Percentiles rank a stretch among this genome's conserved stretches.
These are phyloP conservation scores for Globisporangium nodosum DNA, from an alignment of 352 stramenopile species.

Conservation along the genomic window DNA sequence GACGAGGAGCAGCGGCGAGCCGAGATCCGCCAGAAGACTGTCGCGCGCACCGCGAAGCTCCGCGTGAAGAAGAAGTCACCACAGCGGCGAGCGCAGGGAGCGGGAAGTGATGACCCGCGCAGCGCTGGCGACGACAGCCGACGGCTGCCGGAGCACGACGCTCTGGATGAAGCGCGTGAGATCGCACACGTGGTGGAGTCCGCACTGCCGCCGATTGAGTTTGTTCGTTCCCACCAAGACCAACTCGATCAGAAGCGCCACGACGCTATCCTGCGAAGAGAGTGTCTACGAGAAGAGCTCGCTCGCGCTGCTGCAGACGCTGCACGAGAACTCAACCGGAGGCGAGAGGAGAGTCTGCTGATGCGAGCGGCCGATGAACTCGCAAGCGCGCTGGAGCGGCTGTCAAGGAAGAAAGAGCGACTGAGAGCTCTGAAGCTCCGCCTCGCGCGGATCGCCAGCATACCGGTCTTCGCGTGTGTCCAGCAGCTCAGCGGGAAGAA, in stretches of 20 bases:
- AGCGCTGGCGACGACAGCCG: not conserved
- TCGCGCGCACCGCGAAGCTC: slow-evolving; percentile 15
- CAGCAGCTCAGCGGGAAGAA: slow-evolving; percentile 39
- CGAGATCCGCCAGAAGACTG: slow-evolving; percentile 22
- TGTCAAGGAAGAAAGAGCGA: slow-evolving; percentile 7
- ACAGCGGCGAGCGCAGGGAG: not conserved
- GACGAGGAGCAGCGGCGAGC: slow-evolving; percentile 17
- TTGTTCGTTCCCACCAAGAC: not conserved
- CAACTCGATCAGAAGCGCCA: slow-evolving; percentile 23
- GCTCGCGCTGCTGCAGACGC: slow-evolving; percentile 8
- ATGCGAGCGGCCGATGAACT: slow-evolving; percentile 49
- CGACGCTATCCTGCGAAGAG: slow-evolving; percentile 9
- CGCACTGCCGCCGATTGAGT: not conserved
- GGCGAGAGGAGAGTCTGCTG: slow-evolving; percentile 31
- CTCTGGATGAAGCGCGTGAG: not conserved
- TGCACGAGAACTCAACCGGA: slow-evolving; percentile 20
- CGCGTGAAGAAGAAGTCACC: slow-evolving; percentile 7
- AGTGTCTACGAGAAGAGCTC: slow-evolving; percentile 11
- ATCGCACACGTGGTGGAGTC: not conserved
- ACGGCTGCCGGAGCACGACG: too few species aligned
- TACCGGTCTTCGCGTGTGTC: slow-evolving; percentile 29
- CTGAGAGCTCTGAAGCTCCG: slow-evolving; percentile 16
- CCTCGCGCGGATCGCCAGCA: slow-evolving; percentile 16
- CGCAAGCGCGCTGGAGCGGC: slow-evolving; percentile 19
- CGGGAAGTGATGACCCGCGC: not conserved